These are phyloP conservation scores for Pseudozyma thailandica DNA, from an alignment of 1,284 basidiomycete genomes.

Conservation along the genomic window DNA sequence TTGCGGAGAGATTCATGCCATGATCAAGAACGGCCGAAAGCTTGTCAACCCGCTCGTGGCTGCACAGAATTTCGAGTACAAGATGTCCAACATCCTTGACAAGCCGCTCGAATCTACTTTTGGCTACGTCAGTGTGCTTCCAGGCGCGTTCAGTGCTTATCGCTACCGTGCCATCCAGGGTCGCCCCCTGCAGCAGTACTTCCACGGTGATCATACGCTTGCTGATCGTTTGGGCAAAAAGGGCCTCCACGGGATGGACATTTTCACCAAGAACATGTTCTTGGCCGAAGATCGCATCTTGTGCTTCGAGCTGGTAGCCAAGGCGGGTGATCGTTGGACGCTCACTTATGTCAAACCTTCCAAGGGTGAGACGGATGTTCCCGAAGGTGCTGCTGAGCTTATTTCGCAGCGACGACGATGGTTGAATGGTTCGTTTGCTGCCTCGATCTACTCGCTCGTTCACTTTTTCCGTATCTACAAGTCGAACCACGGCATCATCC, in stretches of 20 bases:
- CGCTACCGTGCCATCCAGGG: constrained; percentile 90
- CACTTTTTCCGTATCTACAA: constrained; percentile 94
- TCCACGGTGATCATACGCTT: constrained; percentile 88
- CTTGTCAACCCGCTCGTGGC: constrained; percentile 71
- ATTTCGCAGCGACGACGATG: constrained; percentile 92
- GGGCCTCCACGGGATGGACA: constrained; percentile 96
- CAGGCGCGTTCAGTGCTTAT: constrained; percentile 96
- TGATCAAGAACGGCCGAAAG: constrained; percentile 64
- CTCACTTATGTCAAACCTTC: constrained; percentile 93
- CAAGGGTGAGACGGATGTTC: constrained; percentile 94
- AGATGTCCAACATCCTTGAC: constrained; percentile 81
- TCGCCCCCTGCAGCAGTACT: constrained; percentile 93
- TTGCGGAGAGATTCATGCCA: constrained; percentile 67
- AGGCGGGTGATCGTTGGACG: constrained; percentile 83
- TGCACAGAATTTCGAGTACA: constrained; percentile 95
- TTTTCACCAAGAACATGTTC: constrained; percentile 79
- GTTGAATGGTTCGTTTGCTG: constrained; percentile 97
- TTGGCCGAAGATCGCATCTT: constrained; percentile 80
- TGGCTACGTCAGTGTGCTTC: constrained; percentile 88
- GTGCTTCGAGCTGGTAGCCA: constrained; percentile 95
- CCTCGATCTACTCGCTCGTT: constrained; percentile 86
- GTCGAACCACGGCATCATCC: constrained; percentile 80
- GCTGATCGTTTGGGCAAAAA: constrained; percentile 91
- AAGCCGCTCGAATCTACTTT: constrained; percentile 94
- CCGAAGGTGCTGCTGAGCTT: constrained; percentile 81